Base-by-base conservation (phyloP, 2,329 filamentous ascomycete species). In the Trichoderma koningii region DNA sequence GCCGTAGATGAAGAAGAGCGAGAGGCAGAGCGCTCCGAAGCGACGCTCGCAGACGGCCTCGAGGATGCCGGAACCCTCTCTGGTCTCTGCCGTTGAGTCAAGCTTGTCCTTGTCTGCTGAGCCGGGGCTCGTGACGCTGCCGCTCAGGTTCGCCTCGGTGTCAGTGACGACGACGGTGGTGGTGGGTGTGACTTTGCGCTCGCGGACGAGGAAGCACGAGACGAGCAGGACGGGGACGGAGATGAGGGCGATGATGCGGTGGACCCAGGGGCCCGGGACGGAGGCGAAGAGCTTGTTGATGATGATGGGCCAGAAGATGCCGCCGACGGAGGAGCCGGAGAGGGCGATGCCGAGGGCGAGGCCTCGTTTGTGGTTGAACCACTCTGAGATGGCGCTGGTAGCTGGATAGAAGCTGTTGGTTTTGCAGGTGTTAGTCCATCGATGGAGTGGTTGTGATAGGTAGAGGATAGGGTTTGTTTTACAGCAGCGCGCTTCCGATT, bases 401-500 rank as follows among this genome's bases (percentile, higher is more conserved):
- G 73, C 69, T 2, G 79, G 78, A 23, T 76, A 72, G 57, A 71
- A 74, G 5, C 73, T 73, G 3, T 15, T 23, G 9, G 28, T 7
- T 21, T 47, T 21, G 28, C 15, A 26, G 5, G 12, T 34, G 38
- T 59, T 38, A 63, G 55, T 45, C 21, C 53, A 26, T 26, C 41
- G n/a, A 7, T 15, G 9, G 23, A 17, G 15, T 30, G 30, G 9
- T 23, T 23, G 21, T 23, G 17, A 28, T 7, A 7, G 14, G 7
- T 23, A 30, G n/a, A 44, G n/a, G 2, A 7, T 3, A 44, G 17
- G 17, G 41, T 7, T 34, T 4, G 3, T 64, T 70, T 64, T 72
- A 79, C 66, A 78, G 56, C 51, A 78, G 71, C 15, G 78, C 76
- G 60, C 73, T 76, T 14, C 78, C 78, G 15, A 80, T 63, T 2